A percentile compares a stretch with the other conserved stretches of the same genome.
These are phyloP conservation scores for Penicillium palitans DNA, from an alignment of 2,329 filamentous ascomycete species.

Conservation along the genomic window DNA sequence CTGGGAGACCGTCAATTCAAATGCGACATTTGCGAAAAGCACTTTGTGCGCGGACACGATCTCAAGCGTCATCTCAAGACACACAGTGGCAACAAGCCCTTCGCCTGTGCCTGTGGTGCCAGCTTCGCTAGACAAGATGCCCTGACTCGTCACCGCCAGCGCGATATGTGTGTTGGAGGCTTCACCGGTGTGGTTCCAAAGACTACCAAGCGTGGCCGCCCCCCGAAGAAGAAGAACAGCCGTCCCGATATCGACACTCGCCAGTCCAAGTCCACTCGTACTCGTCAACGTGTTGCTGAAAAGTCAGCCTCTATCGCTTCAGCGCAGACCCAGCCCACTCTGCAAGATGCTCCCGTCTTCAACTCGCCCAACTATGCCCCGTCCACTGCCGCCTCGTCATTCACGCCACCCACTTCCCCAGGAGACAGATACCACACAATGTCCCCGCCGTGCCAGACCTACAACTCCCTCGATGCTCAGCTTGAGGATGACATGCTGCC, in stretches of 20 bases:
- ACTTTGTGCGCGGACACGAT: conserved; percentile 95
- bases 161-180: conserved; percentile 93
- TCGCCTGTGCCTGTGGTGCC: conserved; percentile 90
- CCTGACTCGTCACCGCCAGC: conserved; percentile 87
- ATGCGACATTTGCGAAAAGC: conserved; percentile 90
- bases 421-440: conserved; percentile 42
- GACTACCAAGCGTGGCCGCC: conserved; percentile 65
- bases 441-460: conserved; percentile 37
- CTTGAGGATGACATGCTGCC: conserved; percentile 41
- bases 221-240: conserved; percentile 61
- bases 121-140: conserved; percentile 95
- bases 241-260: conserved; percentile 60
- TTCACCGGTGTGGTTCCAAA: conserved; percentile 77
- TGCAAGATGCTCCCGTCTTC: conserved; percentile 40
- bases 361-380: conserved; percentile 46
- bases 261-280: conserved; percentile 57
- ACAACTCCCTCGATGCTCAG: conserved; percentile 41
- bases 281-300: conserved; percentile 47
- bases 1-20: conserved; percentile 93
- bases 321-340: conserved; percentile 15
- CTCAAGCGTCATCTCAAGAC: conserved; percentile 97
- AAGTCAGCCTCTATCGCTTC: conserved; percentile 37
- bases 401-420: conserved; percentile 51
- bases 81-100: conserved; percentile 92
- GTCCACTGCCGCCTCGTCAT: conserved; percentile 46